These are phyloP conservation scores for Trichoderma parareesei DNA, from an alignment of 495 filamentous ascomycete species.

Conservation along the genomic window DNA sequence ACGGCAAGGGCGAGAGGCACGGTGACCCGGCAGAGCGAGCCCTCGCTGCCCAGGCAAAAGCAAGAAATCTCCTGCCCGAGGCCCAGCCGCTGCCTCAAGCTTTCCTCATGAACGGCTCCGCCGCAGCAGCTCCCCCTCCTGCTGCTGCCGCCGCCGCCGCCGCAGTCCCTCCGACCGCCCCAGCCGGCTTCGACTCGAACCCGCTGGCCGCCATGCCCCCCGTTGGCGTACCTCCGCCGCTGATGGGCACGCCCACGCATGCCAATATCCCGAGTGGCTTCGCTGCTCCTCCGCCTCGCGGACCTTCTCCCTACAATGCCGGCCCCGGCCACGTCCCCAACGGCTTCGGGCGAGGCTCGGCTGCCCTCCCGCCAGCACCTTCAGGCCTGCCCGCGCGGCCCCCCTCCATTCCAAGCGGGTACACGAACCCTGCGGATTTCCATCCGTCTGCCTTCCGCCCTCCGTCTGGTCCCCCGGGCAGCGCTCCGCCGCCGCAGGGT, in stretches of 20 bases:
- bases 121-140: conserved; percentile 20
- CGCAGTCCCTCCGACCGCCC: conserved; percentile 20
- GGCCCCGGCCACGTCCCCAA: conserved; percentile 25
- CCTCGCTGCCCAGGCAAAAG: conserved; percentile 85
- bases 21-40: conserved; percentile 90
- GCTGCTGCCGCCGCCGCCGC: conserved; percentile 10
- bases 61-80: conserved; percentile 79
- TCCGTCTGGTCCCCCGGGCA: conserved; percentile 17
- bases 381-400: conserved; percentile 72
- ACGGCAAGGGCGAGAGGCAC: conserved; percentile 94
- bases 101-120: conserved; percentile 33
- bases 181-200: conserved; percentile 22
- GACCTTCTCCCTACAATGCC: conserved; percentile 17
- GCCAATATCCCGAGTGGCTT: conserved; percentile 21
- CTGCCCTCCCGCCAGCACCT: conserved; percentile 52
- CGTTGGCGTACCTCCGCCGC: conserved; percentile 4
- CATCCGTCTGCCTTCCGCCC: conserved; percentile 26
- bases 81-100: conserved; percentile 52
- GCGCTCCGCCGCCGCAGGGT: conserved; percentile 19
- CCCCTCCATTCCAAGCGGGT: conserved; percentile 68
- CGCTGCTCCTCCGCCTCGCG: conserved; percentile 20
- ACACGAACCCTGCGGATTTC: conserved; percentile 68
- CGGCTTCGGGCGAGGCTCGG: conserved; percentile 18
- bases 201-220: conserved; percentile 22
- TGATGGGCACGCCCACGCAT: conserved; percentile 15